phyloP scores from a whole-genome alignment of 2,329 filamentous ascomycete species.

The Xylariaceae sp. region DNA sequence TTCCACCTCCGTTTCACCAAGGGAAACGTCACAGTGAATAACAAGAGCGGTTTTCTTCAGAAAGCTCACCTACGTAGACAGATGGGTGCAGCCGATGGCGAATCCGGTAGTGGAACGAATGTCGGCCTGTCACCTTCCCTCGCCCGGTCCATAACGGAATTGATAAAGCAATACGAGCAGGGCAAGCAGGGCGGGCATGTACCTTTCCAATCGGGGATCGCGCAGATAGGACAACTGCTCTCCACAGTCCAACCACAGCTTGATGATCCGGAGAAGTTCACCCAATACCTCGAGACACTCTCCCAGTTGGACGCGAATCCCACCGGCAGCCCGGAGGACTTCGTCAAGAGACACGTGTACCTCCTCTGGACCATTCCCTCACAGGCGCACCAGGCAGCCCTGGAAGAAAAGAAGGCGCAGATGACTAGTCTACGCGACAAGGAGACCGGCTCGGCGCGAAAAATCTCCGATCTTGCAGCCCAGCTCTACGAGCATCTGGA shows the following conservation, averaged over 20 bases:
- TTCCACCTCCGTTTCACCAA: slow-evolving; percentile 86
- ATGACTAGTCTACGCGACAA: too few species aligned
- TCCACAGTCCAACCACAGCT: too few species aligned
- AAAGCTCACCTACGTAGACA: slow-evolving; percentile 24
- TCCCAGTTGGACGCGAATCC: slow-evolving; percentile 19
- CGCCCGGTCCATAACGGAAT: too few species aligned
- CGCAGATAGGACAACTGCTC: too few species aligned
- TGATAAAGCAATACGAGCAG: slow-evolving; percentile 15
- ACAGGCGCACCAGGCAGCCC: slow-evolving; percentile 6
- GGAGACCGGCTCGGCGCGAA: too few species aligned
- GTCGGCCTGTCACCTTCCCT: too few species aligned
- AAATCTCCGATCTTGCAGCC: slow-evolving; percentile 15
- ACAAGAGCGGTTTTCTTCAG: slow-evolving; percentile 78
- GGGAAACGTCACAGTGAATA: slow-evolving; percentile 78
- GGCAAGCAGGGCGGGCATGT: too few species aligned
- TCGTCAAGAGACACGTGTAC: slow-evolving; percentile 20
- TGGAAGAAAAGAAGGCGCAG: slow-evolving; percentile 6
- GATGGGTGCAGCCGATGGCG: too few species aligned
- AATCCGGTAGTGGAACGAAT: too few species aligned
- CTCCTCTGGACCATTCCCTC: slow-evolving; percentile 25
- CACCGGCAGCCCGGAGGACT: slow-evolving; percentile 8
- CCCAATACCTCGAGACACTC: slow-evolving; percentile 16
- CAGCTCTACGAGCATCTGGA: slow-evolving; percentile 15
- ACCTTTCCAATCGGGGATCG: too few species aligned
- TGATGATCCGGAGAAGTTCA: too few species aligned